A percentile compares a stretch with the other conserved stretches of the same genome.
Evolutionary conservation across 1,139 yeast genomes (phyloP).

Genomic region (Pichia sp.): DNA sequence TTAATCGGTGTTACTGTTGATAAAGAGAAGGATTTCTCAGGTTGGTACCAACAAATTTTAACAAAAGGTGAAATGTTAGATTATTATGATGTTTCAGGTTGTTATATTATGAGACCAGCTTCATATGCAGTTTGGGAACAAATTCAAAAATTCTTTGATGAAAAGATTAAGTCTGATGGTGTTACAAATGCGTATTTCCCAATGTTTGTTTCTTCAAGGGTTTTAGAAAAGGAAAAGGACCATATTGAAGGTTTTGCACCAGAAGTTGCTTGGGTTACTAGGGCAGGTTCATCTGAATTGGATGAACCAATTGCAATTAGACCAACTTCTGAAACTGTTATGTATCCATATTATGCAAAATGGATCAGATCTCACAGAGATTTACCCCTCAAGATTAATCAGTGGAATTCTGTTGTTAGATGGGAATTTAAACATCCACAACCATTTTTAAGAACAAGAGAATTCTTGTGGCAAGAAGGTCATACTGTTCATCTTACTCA

Average conservation of each 20-base stretch:
- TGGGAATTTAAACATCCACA: conserved; percentile 99
- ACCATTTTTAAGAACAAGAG: conserved; percentile 97
- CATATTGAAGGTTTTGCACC: conserved; percentile 99
- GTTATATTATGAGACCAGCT: conserved; percentile 95
- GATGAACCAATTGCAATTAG: conserved; percentile 99
- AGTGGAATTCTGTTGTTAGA: conserved; percentile 99
- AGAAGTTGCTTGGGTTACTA: conserved; percentile 99
- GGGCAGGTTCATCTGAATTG: conserved; percentile 87
- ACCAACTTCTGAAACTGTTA: conserved; percentile 98
- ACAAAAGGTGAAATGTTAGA: conserved; percentile 98
- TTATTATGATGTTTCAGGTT: conserved; percentile 97
- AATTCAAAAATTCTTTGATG: conserved; percentile 84
- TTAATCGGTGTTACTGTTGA: conserved; percentile 94
- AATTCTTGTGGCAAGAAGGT: conserved; percentile 99
- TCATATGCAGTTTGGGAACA: conserved; percentile 94
- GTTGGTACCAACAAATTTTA: conserved; percentile 95
- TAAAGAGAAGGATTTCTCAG: conserved; percentile 84
- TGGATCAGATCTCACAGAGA: conserved; percentile 99
- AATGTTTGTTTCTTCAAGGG: conserved; percentile 91
- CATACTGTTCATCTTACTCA: conserved; percentile 91
- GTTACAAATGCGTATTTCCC: conserved; percentile 97
- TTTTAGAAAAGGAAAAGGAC: conserved; percentile 94
- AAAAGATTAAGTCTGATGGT: conserved; percentile 74
- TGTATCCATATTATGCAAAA: conserved; percentile 98
- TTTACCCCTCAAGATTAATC: conserved; percentile 90